These are phyloP conservation scores for Eucalyptus fibrosa DNA, from an alignment of 345 rosid species.

Conservation along the genomic window DNA sequence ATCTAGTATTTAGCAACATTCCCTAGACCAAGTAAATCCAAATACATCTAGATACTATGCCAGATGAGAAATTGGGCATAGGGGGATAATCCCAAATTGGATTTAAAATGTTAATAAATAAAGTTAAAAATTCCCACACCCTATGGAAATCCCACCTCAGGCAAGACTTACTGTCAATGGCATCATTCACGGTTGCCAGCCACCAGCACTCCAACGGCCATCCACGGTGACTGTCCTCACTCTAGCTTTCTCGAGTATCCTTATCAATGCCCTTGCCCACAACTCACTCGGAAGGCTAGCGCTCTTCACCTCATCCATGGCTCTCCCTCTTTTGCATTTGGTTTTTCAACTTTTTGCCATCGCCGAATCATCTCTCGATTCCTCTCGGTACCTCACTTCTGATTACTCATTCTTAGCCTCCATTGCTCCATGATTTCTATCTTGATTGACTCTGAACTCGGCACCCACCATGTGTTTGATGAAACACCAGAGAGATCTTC, in stretches of 20 bases:
- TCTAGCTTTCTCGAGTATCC: rapidly evolving
- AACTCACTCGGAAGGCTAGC: not conserved
- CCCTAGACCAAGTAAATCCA: rapidly evolving
- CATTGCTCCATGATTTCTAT: not conserved
- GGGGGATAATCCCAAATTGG: too few species aligned
- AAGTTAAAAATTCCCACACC: too few species aligned
- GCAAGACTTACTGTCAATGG: not conserved
- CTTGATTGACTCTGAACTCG: not conserved
- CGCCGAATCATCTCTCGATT: not conserved
- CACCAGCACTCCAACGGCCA: rapidly evolving
- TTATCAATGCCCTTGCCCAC: rapidly evolving
- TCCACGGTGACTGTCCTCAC: rapidly evolving
- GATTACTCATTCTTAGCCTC: not conserved
- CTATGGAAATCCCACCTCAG: not conserved
- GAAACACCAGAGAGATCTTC: not conserved
- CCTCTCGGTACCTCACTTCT: not conserved
- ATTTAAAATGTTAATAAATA: too few species aligned
- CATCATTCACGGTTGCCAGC: not conserved
- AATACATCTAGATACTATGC: not conserved
- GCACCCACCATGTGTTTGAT: not conserved
- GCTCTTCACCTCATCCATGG: not conserved
- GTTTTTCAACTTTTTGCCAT: not conserved
- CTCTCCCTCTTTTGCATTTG: not conserved
- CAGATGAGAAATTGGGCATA: not conserved
- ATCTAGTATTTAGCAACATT: too few species aligned